Base-by-base conservation (phyloP, 495 filamentous ascomycete species). In the Daldinia concentrica region DNA sequence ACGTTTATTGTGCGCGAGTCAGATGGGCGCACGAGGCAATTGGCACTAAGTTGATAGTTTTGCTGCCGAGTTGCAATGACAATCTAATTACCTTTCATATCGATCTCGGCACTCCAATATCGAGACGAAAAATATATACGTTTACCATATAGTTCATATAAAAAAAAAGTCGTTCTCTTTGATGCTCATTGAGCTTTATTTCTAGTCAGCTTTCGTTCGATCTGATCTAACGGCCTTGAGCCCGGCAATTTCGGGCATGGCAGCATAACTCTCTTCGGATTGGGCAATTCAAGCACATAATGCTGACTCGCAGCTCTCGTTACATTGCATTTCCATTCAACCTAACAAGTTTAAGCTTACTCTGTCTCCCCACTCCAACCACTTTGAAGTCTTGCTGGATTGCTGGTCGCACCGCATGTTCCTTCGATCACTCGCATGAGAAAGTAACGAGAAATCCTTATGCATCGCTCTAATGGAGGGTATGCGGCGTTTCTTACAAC, bases 381-480 rank as follows among this genome's bases (percentile, higher is more conserved):
- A 67, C 26, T 30, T 57, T 36, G 30, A 30, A 30, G 17, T 57
- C 30, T 11, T 57, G 39, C 36, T 60, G 34, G 37, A 24, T 30
- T 30, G 30, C 41, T 62, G 71, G 71, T 73, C 37, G 66, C 71
- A 73, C 71, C 62, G 71, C 71, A 73, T 73, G 52, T 37, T 69
- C 52, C 57, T 63, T 63, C 27, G 66, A 73, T 73, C 71, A 73
- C 66, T 73, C 62, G 71, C 71, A 73, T 63, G 54, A 64, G n/a
- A 57, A 70, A 60, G 26, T 52, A 45, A 32, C 11, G 27, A 68
- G 37, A 43, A 56, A 60, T n/a, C 6, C 43, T 54, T 22, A 52
- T 60, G 68, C 55, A 56, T 39, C 29, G 15, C 39, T 56, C 43
- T 56, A 36, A 62, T n/a, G 50, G 63, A 62, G 58, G 58, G 57